Evolutionary conservation across 1,139 yeast genomes (phyloP).

Genomic region (Taiozyma onychis): DNA sequence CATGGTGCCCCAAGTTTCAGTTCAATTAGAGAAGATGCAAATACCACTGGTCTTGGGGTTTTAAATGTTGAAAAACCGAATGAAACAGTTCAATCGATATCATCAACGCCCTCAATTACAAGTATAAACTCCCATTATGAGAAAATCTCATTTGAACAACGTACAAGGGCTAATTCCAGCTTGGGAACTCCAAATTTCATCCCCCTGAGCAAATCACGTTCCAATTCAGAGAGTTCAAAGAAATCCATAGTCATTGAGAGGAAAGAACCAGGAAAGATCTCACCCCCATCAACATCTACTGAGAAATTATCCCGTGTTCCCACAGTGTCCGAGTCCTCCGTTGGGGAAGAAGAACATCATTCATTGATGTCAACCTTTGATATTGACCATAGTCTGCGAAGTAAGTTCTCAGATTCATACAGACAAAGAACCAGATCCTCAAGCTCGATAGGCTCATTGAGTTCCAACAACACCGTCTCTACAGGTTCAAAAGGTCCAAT

Average conservation of each 20-base stretch:
- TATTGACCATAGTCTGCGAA: slow-evolving; percentile 1
- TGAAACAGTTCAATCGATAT: slow-evolving; percentile 4
- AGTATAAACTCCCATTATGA: slow-evolving; percentile 14
- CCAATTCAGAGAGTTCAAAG: slow-evolving; percentile 17
- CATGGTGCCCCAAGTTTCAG: not conserved
- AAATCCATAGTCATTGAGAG: not conserved
- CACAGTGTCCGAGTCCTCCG: not conserved
- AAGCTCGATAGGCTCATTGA: not conserved
- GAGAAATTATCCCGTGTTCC: slow-evolving; percentile 7
- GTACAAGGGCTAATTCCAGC: slow-evolving; percentile 14
- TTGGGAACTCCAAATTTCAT: slow-evolving; percentile 8
- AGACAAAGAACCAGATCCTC: slow-evolving; percentile 4
- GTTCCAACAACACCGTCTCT: not conserved
- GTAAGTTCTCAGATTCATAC: slow-evolving; percentile 5
- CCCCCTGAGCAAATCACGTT: slow-evolving; percentile 16
- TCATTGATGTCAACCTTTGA: not conserved
- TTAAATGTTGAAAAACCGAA: not conserved
- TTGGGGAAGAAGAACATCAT: not conserved
- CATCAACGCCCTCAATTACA: slow-evolving; percentile 22
- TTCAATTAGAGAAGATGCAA: slow-evolving; percentile 13
- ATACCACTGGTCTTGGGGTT: not conserved
- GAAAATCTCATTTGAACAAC: slow-evolving; percentile 11
- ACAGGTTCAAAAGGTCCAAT: slow-evolving; percentile 10
- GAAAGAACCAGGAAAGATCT: slow-evolving; percentile 11
- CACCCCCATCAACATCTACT: slow-evolving; percentile 9